Evolutionary conservation across 2,329 filamentous ascomycete species (phyloP), one percentile per base, ranked within the genome.

Genomic region (Ophiostoma ulmi): DNA sequence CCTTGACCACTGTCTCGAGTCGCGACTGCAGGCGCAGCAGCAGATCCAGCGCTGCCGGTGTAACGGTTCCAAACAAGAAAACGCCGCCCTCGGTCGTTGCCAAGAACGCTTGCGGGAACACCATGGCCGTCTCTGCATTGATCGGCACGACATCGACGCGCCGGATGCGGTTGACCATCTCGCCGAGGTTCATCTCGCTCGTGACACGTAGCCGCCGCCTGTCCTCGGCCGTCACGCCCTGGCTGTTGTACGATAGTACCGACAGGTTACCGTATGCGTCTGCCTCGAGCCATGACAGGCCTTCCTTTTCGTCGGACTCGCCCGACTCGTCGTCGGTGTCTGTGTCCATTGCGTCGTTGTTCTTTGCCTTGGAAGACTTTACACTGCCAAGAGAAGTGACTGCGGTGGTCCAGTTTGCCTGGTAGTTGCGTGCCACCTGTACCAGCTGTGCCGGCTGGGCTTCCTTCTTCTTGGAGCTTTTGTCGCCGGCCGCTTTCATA

Each of bases 51-150:
- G 91, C 88, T 4, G 85, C 79, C 0, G 90, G 84, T 3, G 89
- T 84, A 74, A 99, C 93, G 7, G 91, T 86, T 0, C 91, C 93
- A 76, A 95, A 94, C 74, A 99, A 87, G 79, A 97, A 97, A 67
- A 99, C 90, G 0, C 91, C 91, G 36, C 95, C 95, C 78, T 98
- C 94, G 67, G 94, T 94, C 70, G 95, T 98, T 72, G 87, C 94
- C 69, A 98, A 81, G 77, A 98, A 97, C 26, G 95, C 95, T 76
- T 87, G 88, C 0, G 95, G 94, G 8, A 90, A 82, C 8, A 97
- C 88, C 36, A 90, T 83, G 10, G 91, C 88, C 74, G 85, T 88
- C 44, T 35, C 55, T n/a, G 87, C 81, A 22, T 84, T 85, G 3
- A 88, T 83, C 14, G 68, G 55, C 38, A 87, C 84, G 11, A 96